Evolutionary conservation across 2,329 filamentous ascomycete genomes (phyloP).

Genomic region (Hymenoscyphus infarciens): DNA sequence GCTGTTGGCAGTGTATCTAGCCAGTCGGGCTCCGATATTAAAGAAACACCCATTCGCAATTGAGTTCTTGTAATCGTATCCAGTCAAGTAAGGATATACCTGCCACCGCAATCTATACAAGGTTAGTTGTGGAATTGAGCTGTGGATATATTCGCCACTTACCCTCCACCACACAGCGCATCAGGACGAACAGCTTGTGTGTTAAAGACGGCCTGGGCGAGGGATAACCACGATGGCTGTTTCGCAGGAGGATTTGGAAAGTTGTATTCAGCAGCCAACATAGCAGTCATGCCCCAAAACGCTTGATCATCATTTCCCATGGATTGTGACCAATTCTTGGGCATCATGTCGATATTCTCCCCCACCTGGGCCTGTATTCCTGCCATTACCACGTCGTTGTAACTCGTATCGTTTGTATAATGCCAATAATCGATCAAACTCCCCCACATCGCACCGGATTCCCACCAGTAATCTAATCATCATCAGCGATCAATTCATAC

Average conservation of each 20-base stretch:
- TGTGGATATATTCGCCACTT: constrained; percentile 15
- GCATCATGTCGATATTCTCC: constrained; percentile 54
- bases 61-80: constrained; percentile 63
- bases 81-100: constrained; percentile 65
- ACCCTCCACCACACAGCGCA: constrained; percentile 63
- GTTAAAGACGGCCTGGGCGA: constrained; percentile 78
- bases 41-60: constrained; percentile 69
- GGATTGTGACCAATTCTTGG: constrained; percentile 41
- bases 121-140: not conserved
- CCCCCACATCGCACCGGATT: constrained; percentile 42
- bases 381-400: constrained; percentile 51
- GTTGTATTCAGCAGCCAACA: constrained; percentile 73
- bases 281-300: constrained; percentile 82
- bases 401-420: constrained; percentile 56
- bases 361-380: constrained; percentile 59
- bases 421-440: constrained; percentile 38
- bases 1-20: constrained; percentile 72
- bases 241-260: constrained; percentile 64
- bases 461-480: constrained; percentile 53
- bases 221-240: constrained; percentile 70
- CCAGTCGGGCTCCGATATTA: constrained; percentile 66
- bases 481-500: constrained; percentile 9
- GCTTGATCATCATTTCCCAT: constrained; percentile 42
- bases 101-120: constrained; percentile 66
- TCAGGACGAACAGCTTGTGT: constrained; percentile 73